A percentile compares a stretch with the other conserved stretches of the same genome.
Evolutionary conservation across 2,329 filamentous ascomycete species (phyloP).

Genomic region (Colletotrichum sp.): DNA sequence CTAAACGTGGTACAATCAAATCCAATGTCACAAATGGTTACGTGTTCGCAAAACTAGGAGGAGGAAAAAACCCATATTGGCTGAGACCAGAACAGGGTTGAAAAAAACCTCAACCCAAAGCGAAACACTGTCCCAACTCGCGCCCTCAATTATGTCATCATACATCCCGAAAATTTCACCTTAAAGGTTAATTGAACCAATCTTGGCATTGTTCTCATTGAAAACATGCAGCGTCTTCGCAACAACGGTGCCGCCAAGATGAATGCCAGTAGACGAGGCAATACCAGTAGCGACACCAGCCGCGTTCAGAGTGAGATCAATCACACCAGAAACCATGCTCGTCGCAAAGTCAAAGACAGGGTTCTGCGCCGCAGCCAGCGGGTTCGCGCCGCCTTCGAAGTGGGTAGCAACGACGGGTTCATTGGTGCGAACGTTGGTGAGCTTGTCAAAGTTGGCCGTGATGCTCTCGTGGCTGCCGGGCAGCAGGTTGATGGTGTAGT

Average conservation of each 20-base stretch:
- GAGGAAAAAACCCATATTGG: neutral
- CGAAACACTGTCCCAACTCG: neutral
- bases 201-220: neutral
- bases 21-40: neutral
- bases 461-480: neutral
- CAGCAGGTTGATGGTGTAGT: neutral
- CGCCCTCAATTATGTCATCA: neutral
- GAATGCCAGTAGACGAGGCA: neutral
- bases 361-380: fast-evolving
- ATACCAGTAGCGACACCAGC: neutral
- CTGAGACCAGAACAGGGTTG: neutral
- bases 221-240: neutral
- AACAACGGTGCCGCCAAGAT: fast-evolving
- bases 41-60: neutral
- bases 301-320: neutral
- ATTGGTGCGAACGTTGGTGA: neutral
- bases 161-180: fast-evolving
- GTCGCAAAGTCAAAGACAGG: neutral
- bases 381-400: neutral
- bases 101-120: neutral
- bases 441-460: neutral
- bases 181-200: fast-evolving
- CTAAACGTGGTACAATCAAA: neutral
- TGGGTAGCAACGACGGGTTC: no score
- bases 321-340: neutral